Conservation (phyloP, 257 asterid genomes). For the Jacaranda copaia region DNA sequence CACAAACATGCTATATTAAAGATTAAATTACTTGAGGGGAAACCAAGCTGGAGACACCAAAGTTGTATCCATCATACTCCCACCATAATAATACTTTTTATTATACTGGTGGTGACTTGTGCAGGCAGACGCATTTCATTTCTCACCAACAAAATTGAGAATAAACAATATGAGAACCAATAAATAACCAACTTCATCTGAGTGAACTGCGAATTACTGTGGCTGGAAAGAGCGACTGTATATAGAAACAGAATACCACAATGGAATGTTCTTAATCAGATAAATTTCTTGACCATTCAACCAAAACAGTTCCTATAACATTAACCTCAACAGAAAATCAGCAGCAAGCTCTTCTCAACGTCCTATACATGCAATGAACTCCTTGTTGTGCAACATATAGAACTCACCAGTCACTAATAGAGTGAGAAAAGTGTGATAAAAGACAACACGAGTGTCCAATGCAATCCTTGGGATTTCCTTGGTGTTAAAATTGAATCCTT, state of each 20-base stretch:
- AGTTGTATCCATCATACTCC: neutral
- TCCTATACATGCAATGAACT: neutral
- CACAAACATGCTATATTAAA: neutral
- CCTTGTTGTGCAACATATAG: neutral
- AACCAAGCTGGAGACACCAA: neutral
- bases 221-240: neutral
- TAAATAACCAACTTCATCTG: neutral
- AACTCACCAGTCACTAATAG: neutral
- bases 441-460: neutral
- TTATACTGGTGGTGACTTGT: neutral
- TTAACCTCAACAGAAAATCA: slow-evolving; percentile 7
- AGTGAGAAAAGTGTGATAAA: neutral
- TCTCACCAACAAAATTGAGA: slow-evolving; percentile 9
- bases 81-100: neutral
- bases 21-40: neutral
- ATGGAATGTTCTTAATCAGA: neutral
- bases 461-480: neutral
- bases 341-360: neutral
- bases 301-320: neutral
- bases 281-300: neutral
- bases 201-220: neutral
- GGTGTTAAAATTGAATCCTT: neutral
- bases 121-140: neutral
- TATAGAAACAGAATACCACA: neutral
- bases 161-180: neutral